These are phyloP conservation scores for Clavispora santaluciae DNA, from an alignment of 805 yeast genomes.

Conservation along the genomic window DNA sequence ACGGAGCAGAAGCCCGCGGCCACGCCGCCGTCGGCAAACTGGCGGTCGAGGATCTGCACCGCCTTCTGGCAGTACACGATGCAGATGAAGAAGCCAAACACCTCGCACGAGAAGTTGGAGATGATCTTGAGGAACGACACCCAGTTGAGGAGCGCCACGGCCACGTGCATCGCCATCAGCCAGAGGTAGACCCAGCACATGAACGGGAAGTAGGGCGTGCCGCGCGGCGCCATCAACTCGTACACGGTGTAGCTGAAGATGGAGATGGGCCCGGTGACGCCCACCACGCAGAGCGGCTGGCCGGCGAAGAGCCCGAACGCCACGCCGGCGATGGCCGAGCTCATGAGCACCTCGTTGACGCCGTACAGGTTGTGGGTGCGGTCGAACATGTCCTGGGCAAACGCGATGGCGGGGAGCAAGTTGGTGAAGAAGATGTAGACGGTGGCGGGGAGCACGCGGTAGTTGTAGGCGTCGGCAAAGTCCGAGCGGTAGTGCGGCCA, in stretches of 20 bases:
- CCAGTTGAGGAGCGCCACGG: conserved; percentile 64
- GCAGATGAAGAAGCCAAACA: conserved; percentile 88
- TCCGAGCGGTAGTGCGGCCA: conserved; percentile 72
- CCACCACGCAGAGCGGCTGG: conserved; percentile 91
- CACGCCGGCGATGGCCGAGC: conserved; percentile 85
- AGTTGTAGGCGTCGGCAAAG: conserved; percentile 77
- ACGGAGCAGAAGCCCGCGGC: conserved; percentile 69
- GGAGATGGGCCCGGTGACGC: conserved; percentile 94
- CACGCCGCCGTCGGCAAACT: conserved; percentile 44
- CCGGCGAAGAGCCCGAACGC: conserved; percentile 84
- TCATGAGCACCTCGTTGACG: conserved; percentile 79
- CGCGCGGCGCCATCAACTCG: conserved; percentile 55
- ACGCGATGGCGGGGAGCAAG: conserved; percentile 87
- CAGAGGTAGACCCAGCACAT: conserved; percentile 96
- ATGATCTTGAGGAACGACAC: conserved; percentile 66
- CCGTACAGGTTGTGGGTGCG: conserved; percentile 85
- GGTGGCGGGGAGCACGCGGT: conserved; percentile 83
- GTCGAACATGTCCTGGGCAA: conserved; percentile 96
- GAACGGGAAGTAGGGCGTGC: conserved; percentile 69
- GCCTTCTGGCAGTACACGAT: conserved; percentile 88
- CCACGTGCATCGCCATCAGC: conserved; percentile 78
- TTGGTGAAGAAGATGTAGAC: conserved; percentile 85
- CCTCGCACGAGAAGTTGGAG: conserved; percentile 82
- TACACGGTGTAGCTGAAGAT: conserved; percentile 90
- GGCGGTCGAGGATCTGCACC: conserved; percentile 69